Evolutionary conservation across 2,329 filamentous ascomycete species (phyloP).

Genomic region (Cercospora sp.): DNA sequence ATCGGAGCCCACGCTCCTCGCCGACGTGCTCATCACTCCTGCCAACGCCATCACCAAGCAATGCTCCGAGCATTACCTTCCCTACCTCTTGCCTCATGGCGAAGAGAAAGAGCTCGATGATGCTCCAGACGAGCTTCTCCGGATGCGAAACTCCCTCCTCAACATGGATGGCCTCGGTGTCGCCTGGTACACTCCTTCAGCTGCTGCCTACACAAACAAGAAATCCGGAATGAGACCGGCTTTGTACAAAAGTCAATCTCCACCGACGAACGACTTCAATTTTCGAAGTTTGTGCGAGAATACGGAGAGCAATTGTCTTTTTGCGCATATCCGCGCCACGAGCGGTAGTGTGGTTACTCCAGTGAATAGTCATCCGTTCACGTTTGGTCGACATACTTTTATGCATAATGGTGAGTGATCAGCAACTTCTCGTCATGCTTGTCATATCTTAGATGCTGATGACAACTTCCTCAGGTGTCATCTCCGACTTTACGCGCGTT

Average conservation of each 20-base stretch:
- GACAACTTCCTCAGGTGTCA: conserved; percentile 39
- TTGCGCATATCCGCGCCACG: conserved; percentile 55
- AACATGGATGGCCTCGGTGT: conserved; percentile 45
- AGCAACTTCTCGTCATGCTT: no score
- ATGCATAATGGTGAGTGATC: conserved; percentile 50
- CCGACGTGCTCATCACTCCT: conserved; percentile 54
- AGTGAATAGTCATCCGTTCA: conserved; percentile 57
- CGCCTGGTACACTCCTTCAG: conserved; percentile 52
- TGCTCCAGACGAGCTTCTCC: conserved; percentile 44
- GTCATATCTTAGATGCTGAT: neutral
- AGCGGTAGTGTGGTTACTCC: conserved; percentile 51
- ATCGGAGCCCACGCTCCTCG: conserved; percentile 53
- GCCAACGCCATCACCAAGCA: conserved; percentile 42
- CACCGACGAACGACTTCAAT: conserved; percentile 55
- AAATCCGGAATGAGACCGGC: conserved; percentile 43
- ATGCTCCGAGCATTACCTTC: conserved; percentile 52
- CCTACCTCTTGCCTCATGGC: conserved; percentile 49
- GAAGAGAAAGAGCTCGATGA: conserved; percentile 41
- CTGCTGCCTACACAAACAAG: conserved; percentile 37
- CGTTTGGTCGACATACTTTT: conserved; percentile 54
- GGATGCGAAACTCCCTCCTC: conserved; percentile 52
- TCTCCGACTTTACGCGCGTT: conserved; percentile 49
- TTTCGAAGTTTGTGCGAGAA: conserved; percentile 54
- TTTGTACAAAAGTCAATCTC: conserved; percentile 52
- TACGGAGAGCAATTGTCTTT: conserved; percentile 50